A percentile compares a stretch with the other conserved stretches of the same genome.
Conservation (phyloP, 306 rosid species). For the Calophaca sinica region DNA sequence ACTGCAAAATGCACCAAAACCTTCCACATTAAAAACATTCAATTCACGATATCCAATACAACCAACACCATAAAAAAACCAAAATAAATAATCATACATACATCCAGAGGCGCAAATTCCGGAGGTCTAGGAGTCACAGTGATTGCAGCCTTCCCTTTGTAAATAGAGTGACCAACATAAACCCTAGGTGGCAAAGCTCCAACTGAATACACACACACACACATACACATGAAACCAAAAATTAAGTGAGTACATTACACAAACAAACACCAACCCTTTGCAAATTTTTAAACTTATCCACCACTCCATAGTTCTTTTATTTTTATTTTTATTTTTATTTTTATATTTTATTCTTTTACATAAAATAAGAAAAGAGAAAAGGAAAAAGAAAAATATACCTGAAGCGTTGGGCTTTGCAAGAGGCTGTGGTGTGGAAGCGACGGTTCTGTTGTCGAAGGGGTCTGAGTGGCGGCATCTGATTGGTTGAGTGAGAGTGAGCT, state of each 20-base stretch:
- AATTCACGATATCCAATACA: background rate
- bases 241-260: constrained; percentile 35
- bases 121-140: constrained; percentile 87
- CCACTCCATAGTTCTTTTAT: background rate
- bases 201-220: constrained; percentile 50
- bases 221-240: constrained; percentile 31
- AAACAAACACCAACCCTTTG: constrained; percentile 17
- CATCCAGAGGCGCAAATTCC: constrained; percentile 74
- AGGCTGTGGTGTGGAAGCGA: constrained; percentile 30
- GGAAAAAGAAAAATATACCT: constrained; percentile 48
- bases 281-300: constrained; percentile 19
- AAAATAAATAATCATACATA: constrained; percentile 49
- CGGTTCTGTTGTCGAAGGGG: constrained; percentile 53
- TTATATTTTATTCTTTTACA: no score
- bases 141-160: constrained; percentile 97
- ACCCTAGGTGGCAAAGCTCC: constrained; percentile 72
- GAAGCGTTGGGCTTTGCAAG: constrained; percentile 31
- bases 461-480: constrained; percentile 73
- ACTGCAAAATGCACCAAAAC: constrained; percentile 53
- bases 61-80: background rate
- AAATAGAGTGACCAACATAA: constrained; percentile 90
- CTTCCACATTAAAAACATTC: constrained; percentile 28
- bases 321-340: no score
- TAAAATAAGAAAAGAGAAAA: background rate
- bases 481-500: constrained; percentile 45